phyloP scores from a whole-genome alignment of 495 filamentous ascomycete species.

The Annulohypoxylon moriforme region DNA sequence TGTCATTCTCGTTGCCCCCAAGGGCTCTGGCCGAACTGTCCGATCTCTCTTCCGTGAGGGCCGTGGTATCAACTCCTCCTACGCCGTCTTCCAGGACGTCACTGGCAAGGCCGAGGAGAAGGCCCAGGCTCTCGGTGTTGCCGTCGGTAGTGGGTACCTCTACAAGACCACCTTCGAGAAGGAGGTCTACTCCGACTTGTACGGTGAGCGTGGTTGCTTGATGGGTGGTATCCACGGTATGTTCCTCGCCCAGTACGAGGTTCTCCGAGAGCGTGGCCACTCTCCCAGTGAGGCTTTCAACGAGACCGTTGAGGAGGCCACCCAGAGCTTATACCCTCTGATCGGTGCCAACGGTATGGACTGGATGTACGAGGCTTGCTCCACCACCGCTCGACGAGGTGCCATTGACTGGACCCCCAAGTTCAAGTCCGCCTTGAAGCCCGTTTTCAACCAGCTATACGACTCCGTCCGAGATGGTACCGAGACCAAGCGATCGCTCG shows the following conservation, averaged over 20 bases:
- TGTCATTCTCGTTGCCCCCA: slow-evolving; percentile 98
- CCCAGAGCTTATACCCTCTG: slow-evolving; percentile 95
- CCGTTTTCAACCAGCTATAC: slow-evolving; percentile 97
- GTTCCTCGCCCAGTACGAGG: slow-evolving; percentile 99
- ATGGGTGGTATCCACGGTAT: slow-evolving; percentile 99
- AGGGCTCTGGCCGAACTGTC: slow-evolving; percentile 98
- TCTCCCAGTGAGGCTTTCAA: slow-evolving; percentile 98
- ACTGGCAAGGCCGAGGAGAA: slow-evolving; percentile 98
- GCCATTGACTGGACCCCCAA: slow-evolving; percentile 96
- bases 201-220: slow-evolving; percentile 99
- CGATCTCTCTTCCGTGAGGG: slow-evolving; percentile 97
- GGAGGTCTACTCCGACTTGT: slow-evolving; percentile 99
- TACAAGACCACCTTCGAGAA: slow-evolving; percentile 99
- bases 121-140: slow-evolving; percentile 96
- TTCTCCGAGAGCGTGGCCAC: slow-evolving; percentile 98
- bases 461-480: slow-evolving; percentile 85
- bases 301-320: slow-evolving; percentile 99
- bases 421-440: slow-evolving; percentile 98
- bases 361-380: slow-evolving; percentile 99
- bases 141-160: slow-evolving; percentile 95
- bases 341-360: slow-evolving; percentile 98
- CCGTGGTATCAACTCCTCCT: slow-evolving; percentile 99
- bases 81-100: slow-evolving; percentile 98
- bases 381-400: slow-evolving; percentile 96
- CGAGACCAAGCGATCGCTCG: slow-evolving; percentile 93